These are phyloP conservation scores for Catharanthus roseus DNA, from an alignment of 257 asterid species.

Conservation along the genomic window DNA sequence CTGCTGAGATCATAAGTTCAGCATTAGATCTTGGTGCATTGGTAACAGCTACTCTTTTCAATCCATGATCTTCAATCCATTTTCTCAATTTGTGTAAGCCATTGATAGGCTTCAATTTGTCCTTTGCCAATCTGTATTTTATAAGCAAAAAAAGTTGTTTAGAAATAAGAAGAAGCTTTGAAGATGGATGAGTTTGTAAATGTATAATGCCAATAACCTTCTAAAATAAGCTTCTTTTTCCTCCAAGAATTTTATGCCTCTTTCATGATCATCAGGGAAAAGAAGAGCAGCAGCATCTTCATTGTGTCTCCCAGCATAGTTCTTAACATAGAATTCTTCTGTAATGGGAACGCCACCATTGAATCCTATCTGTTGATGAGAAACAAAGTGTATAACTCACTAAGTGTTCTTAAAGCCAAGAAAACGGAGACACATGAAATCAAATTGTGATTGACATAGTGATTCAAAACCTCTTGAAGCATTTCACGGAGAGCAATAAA, in stretches of 20 bases:
- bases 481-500: slow-evolving; percentile 54
- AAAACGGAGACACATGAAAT: not conserved
- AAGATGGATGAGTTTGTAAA: not conserved
- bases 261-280: slow-evolving; percentile 77
- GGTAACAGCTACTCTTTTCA: slow-evolving; percentile 93
- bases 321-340: slow-evolving; percentile 52
- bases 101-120: slow-evolving; percentile 56
- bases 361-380: slow-evolving; percentile 63
- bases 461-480: slow-evolving; percentile 59
- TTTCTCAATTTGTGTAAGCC: slow-evolving; percentile 62
- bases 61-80: slow-evolving; percentile 84
- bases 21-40: slow-evolving; percentile 89
- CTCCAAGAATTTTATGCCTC: slow-evolving; percentile 61
- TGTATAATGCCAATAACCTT: slow-evolving; percentile 36
- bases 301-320: slow-evolving; percentile 85
- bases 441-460: not conserved
- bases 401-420: not conserved
- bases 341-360: slow-evolving; percentile 78
- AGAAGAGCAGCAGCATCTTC: slow-evolving; percentile 63
- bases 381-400: not conserved
- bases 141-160: slow-evolving; percentile 2
- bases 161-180: not conserved
- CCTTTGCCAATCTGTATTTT: slow-evolving; percentile 63
- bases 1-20: slow-evolving; percentile 67
- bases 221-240: slow-evolving; percentile 89